Conservation (phyloP, 805 yeast genomes). For the Metschnikowia sp. region DNA sequence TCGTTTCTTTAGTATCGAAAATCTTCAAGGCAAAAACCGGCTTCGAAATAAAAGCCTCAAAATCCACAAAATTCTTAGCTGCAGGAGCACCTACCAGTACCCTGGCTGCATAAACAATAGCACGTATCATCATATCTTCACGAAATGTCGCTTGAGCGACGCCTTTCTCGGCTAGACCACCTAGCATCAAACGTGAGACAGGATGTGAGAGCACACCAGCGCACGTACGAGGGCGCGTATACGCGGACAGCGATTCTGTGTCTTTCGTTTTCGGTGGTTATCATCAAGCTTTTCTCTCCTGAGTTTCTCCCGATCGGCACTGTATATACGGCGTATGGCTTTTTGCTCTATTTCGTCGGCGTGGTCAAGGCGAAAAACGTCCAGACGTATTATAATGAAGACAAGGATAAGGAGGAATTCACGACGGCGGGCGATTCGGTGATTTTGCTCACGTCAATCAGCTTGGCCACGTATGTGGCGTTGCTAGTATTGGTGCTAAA, state of each 20-base stretch:
- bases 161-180: conserved; percentile 30
- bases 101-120: too few species aligned
- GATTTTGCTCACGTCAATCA: conserved; percentile 46
- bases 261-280: conserved; percentile 60
- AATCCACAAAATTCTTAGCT: too few species aligned
- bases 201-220: conserved; percentile 66
- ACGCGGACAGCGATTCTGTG: conserved; percentile 68
- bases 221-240: conserved; percentile 85
- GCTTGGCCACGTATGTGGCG: conserved; percentile 48
- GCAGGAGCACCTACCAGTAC: too few species aligned
- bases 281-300: conserved; percentile 59
- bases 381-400: conserved; percentile 36
- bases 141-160: conserved; percentile 8
- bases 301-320: conserved; percentile 68
- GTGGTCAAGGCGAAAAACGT: conserved; percentile 34
- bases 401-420: conserved; percentile 40
- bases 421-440: conserved; percentile 63
- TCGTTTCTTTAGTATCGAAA: too few species aligned
- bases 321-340: conserved; percentile 61
- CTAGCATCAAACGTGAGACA: conserved; percentile 40
- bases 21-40: too few species aligned
- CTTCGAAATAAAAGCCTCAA: too few species aligned
- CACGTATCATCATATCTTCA: too few species aligned
- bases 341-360: conserved; percentile 37
- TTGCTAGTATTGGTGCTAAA: conserved; percentile 49